These are phyloP conservation scores for Puccinia horiana DNA, from an alignment of 1,284 basidiomycete genomes.

Conservation along the genomic window DNA sequence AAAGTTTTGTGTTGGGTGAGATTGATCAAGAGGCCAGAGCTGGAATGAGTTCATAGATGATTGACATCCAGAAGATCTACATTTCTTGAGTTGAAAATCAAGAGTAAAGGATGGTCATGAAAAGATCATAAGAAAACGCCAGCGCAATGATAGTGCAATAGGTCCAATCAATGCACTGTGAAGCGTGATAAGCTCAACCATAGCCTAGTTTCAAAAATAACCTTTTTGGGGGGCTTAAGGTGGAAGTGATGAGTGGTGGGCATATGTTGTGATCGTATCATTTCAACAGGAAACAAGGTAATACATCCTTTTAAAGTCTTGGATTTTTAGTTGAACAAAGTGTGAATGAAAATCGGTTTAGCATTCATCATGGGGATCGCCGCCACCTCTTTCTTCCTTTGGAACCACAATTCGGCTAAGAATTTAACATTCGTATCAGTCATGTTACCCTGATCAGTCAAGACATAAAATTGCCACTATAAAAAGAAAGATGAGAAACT, in stretches of 20 bases:
- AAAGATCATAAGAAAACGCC: not conserved
- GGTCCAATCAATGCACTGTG: no score
- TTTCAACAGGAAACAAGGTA: not conserved
- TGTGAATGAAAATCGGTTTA: not conserved
- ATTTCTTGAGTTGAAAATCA: not conserved
- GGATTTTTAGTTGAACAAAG: not conserved
- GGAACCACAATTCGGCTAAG: slow-evolving; percentile 47
- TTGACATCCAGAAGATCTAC: not conserved
- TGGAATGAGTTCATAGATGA: not conserved
- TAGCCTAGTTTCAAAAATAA: no score
- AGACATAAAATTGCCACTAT: not conserved
- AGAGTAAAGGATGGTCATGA: not conserved
- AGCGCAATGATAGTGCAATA: no score
- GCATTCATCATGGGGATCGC: slow-evolving; percentile 46
- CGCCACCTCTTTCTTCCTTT: slow-evolving; percentile 49
- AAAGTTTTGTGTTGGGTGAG: not conserved
- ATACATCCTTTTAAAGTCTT: not conserved
- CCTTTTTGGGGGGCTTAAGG: no score
- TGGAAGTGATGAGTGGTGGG: no score
- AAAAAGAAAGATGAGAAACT: slow-evolving; percentile 52
- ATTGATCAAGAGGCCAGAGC: not conserved
- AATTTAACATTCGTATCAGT: not conserved
- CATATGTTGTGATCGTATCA: not conserved
- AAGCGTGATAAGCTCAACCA: no score
- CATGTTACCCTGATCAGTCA: not conserved